Evolutionary conservation across 2,329 filamentous ascomycete species (phyloP).

Genomic region (Ophidiomyces ophidiicola): DNA sequence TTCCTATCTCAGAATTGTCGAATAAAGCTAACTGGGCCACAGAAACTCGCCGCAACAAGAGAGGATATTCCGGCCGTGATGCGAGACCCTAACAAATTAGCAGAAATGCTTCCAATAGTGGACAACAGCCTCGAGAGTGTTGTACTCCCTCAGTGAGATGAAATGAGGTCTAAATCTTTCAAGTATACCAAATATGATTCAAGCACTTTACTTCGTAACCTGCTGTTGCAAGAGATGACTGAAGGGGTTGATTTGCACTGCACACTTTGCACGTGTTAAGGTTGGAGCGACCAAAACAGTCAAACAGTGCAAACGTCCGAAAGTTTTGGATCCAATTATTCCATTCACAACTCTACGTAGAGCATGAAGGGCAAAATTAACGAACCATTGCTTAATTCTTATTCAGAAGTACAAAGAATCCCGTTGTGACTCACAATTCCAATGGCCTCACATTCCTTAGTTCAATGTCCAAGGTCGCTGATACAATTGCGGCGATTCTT

Average conservation of each 20-base stretch:
- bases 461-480: not conserved
- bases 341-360: not conserved
- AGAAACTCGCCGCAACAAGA: constrained; percentile 43
- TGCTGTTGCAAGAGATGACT: too few relatives aligned
- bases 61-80: constrained; percentile 66
- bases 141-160: constrained; percentile 9
- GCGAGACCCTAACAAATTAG: constrained; percentile 66
- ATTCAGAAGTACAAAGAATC: too few relatives aligned
- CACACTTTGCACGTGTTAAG: too few relatives aligned
- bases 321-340: not conserved
- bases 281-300: too few relatives aligned
- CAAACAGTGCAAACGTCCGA: constrained; percentile 10
- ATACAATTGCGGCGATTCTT: not conserved
- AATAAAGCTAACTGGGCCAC: constrained; percentile 6
- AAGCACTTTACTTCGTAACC: too few relatives aligned
- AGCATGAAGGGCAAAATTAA: not conserved
- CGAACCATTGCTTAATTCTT: too few relatives aligned
- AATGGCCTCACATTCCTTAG: constrained; percentile 5
- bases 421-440: too few relatives aligned
- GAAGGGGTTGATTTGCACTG: too few relatives aligned
- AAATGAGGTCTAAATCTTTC: not conserved
- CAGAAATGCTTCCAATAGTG: constrained; percentile 57
- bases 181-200: too few relatives aligned
- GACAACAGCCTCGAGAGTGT: constrained; percentile 50
- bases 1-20: not conserved